Percentiles rank a stretch among this genome's conserved stretches.
Evolutionary conservation across 2,329 filamentous ascomycete species (phyloP).

Genomic region (Thielaviopsis musarum): DNA sequence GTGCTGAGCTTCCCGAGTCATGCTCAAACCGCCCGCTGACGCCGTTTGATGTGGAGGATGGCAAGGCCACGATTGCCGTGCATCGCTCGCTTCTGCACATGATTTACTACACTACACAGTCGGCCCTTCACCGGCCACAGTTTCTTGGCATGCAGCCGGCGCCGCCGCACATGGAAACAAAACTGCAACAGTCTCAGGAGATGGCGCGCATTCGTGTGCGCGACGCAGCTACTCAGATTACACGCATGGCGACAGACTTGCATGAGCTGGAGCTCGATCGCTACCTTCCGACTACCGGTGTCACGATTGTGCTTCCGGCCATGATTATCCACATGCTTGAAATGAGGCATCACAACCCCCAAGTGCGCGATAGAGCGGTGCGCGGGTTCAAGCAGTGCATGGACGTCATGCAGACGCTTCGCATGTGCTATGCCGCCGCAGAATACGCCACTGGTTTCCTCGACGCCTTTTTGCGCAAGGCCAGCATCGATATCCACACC

Average conservation of each 20-base stretch:
- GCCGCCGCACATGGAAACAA: slow-evolving; percentile 7
- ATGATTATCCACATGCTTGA: slow-evolving; percentile 90
- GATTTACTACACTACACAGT: slow-evolving; percentile 83
- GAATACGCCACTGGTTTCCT: slow-evolving; percentile 91
- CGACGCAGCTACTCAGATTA: slow-evolving; percentile 71
- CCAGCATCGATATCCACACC: slow-evolving; percentile 51
- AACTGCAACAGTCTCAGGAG: slow-evolving; percentile 26
- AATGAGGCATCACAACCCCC: slow-evolving; percentile 66
- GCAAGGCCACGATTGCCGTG: slow-evolving; percentile 42
- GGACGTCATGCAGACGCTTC: slow-evolving; percentile 72
- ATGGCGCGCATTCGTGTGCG: slow-evolving; percentile 69
- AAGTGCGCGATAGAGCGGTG: slow-evolving; percentile 54
- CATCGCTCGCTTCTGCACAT: slow-evolving; percentile 82
- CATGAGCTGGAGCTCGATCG: slow-evolving; percentile 56
- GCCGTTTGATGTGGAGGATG: slow-evolving; percentile 39
- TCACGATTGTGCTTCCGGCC: slow-evolving; percentile 77
- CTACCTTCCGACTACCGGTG: slow-evolving; percentile 74
- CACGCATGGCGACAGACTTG: slow-evolving; percentile 63
- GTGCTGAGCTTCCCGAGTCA: slow-evolving; percentile 49
- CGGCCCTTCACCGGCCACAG: slow-evolving; percentile 78
- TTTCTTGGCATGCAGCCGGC: slow-evolving; percentile 57
- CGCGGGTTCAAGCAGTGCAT: slow-evolving; percentile 83
- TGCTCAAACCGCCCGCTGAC: slow-evolving; percentile 49
- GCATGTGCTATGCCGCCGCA: slow-evolving; percentile 83
- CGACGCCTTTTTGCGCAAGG: slow-evolving; percentile 80